Base-by-base conservation (phyloP, 2,329 filamentous ascomycete genomes). In the Fusarium setosum region DNA sequence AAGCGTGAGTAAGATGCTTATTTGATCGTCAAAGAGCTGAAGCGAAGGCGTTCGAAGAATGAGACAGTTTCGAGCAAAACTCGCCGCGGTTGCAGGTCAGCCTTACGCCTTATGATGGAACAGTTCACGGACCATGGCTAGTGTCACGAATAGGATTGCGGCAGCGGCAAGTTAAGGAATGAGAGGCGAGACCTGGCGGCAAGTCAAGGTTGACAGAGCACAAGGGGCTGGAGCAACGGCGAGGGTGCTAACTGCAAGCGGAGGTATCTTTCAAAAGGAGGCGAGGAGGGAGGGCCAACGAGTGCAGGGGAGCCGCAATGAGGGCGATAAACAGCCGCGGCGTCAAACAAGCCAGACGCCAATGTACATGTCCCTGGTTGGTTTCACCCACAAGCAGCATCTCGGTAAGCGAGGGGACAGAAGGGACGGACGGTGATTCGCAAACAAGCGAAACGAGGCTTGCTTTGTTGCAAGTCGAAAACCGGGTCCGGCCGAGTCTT, bases 1-100 rank as follows among this genome's bases (percentile, higher is more conserved):
- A 48, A 67, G 42, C n/a, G n/a, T n/a, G n/a, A n/a, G 48, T 57
- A 41, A 67, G 63, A 67, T 52, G 63, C 63, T 61, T 67, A 64
- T 48, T 61, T 31, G 59, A 65, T 67, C 38, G 48, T 41, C 59
- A 38, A 37, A 35, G 21, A 35, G 38, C 51, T 67, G 50, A 42
- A 52, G 50, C 18, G 31, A 18, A 63, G 40, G 45, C 52, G 51
- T 44, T 65, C 55, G 51, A 56, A 67, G 48, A 31, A 67, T 67
- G 51, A 23, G 26, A 56, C 60, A 55, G 31, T 59, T 59, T 63
- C 29, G 50, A 61, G 56, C 59, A 24, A 57, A 47, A 41, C 26
- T 41, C 57, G 47, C 50, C 55, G 55, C 29, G 48, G n/a, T 41
- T 62, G 52, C 62, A 56, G 47, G 62, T 69, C 67, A 72, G 66